Conservation (phyloP, 495 filamentous ascomycete species). For the Talaromyces proteolyticus region DNA sequence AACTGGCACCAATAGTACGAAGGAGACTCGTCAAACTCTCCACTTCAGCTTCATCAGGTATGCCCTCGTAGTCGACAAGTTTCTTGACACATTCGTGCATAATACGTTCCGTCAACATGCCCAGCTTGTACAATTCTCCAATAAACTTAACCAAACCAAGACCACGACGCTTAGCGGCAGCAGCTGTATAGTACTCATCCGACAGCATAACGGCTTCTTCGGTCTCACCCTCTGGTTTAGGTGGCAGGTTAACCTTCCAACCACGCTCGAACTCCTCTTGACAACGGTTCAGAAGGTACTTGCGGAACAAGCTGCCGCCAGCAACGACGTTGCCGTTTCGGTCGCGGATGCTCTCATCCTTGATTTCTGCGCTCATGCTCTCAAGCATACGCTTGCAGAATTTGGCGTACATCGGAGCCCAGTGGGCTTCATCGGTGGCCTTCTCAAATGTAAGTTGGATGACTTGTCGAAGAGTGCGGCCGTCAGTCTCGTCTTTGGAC, state of each 20-base stretch:
- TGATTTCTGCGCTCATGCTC: slow-evolving; percentile 91
- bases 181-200: slow-evolving; percentile 94
- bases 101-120: slow-evolving; percentile 97
- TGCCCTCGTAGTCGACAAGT: slow-evolving; percentile 87
- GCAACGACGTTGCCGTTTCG: slow-evolving; percentile 79
- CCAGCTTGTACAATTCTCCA: slow-evolving; percentile 96
- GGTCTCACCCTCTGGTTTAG: slow-evolving; percentile 69
- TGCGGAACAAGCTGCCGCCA: slow-evolving; percentile 91
- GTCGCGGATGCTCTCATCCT: slow-evolving; percentile 88
- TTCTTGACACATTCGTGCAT: slow-evolving; percentile 99
- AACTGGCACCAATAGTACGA: slow-evolving; percentile 79
- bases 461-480: slow-evolving; percentile 90
- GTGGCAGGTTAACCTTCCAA: slow-evolving; percentile 87
- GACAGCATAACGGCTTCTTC: slow-evolving; percentile 80
- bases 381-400: slow-evolving; percentile 98
- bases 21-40: slow-evolving; percentile 92
- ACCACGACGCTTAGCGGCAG: slow-evolving; percentile 93
- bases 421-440: slow-evolving; percentile 96
- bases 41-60: slow-evolving; percentile 92
- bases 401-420: slow-evolving; percentile 98
- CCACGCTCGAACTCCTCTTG: slow-evolving; percentile 99
- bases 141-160: slow-evolving; percentile 99
- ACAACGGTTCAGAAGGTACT: slow-evolving; percentile 97
- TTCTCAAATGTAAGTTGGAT: slow-evolving; percentile 99
- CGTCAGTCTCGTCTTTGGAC: slow-evolving; percentile 92